Evolutionary conservation across 345 rosid genomes (phyloP), one percentile per base, ranked within the genome.

Genomic region (Sisymbrium irio): DNA sequence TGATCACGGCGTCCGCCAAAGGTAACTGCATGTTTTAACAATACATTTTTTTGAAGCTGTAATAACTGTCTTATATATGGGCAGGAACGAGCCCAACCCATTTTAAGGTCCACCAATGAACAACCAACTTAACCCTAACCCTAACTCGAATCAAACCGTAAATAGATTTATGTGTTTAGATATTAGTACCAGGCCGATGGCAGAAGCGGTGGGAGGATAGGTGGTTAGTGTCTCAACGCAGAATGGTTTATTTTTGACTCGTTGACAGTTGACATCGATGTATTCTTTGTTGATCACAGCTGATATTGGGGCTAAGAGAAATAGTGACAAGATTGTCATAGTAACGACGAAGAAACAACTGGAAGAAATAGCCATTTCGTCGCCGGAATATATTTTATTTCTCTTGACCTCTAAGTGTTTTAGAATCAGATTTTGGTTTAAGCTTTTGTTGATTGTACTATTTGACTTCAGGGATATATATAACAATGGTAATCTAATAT

Each of bases 251-350:
- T 69, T 11, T 7, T 62, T 42, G 51, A 62, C 71, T 51, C 75
- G 51, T 54, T 76, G 32, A 28, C 78, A 74, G n/a, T 53, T 69
- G 1, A 75, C 42, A 46, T 69, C 70, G 10, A 76, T 76, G 70
- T 4, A 62, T 60, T 66, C 36, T 20, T 6, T 41, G 27, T 62
- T 60, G 42, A 27, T 7, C 50, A 44, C 27, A 4, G 46, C 71
- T 28, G 51, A 69, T 9, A 71, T 6, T 36, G 73, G 20, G 36
- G 44, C 5, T 39, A 59, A 54, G 71, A 76, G 75, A 76, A 69
- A 69, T 14, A 17, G 51, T 53, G 75, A 62, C 19, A 69, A 7
- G 49, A 69, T 27, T 46, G 60, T 28, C 75, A 63, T 44, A 15
- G 58, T 11, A 35, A 76, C 54, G 75, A 76, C 75, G 28, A 63